Conservation (phyloP, 495 filamentous ascomycete species). For the Diplogelasinospora grovesii region DNA sequence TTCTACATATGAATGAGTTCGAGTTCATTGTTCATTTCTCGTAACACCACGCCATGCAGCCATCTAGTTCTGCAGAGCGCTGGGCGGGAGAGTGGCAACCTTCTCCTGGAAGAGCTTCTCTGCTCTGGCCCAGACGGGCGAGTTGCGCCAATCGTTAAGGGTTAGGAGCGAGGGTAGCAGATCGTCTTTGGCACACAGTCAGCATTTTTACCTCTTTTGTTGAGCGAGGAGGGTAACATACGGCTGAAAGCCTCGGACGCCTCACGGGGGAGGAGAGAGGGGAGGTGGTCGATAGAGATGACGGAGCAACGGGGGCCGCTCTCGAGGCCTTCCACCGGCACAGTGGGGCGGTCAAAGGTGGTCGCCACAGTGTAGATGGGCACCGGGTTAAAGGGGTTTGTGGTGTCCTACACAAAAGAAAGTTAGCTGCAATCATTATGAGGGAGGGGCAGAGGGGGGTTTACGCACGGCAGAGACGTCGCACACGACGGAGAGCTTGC, state of each 20-base stretch:
- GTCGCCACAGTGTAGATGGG: slow-evolving; percentile 80
- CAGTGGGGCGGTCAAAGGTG: slow-evolving; percentile 77
- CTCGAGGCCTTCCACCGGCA: slow-evolving; percentile 55
- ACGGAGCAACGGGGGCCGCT: slow-evolving; percentile 59
- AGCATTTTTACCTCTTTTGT: too few relatives aligned
- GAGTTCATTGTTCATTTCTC: too few relatives aligned
- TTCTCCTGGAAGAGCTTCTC: slow-evolving; percentile 82
- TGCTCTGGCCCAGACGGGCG: slow-evolving; percentile 75
- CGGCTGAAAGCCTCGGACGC: slow-evolving; percentile 76
- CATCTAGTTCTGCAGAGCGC: slow-evolving; percentile 30
- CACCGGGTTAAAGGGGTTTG: slow-evolving; percentile 52
- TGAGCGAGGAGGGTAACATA: slow-evolving; percentile 9
- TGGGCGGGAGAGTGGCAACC: slow-evolving; percentile 64
- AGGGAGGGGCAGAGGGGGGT: slow-evolving; percentile 63
- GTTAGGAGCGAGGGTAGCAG: slow-evolving; percentile 73
- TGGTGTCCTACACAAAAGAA: slow-evolving; percentile 48
- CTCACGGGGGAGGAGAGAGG: slow-evolving; percentile 78
- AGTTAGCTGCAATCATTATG: slow-evolving; percentile 17
- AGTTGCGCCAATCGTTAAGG: slow-evolving; percentile 64
- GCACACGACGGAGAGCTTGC: slow-evolving; percentile 78
- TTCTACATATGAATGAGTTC: too few relatives aligned
- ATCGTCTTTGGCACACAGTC: slow-evolving; percentile 32
- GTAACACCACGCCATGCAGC: too few relatives aligned
- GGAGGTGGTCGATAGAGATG: slow-evolving; percentile 88
- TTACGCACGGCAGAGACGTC: slow-evolving; percentile 74